Evolutionary conservation across 495 filamentous ascomycete genomes (phyloP).

Genomic region (Mytilinidion resinicola): DNA sequence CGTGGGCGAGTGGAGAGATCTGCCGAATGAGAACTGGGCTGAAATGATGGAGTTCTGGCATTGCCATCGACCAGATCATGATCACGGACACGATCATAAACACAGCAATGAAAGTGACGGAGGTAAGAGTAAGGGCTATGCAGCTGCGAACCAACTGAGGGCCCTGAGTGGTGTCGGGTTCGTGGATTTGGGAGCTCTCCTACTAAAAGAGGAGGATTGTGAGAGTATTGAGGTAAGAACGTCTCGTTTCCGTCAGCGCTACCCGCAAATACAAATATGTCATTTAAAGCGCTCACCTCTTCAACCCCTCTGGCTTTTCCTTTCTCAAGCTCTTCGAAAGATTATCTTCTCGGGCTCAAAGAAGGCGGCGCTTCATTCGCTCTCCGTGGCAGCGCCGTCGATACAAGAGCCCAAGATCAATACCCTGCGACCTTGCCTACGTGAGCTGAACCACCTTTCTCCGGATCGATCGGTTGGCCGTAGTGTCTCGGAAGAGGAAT

Average conservation of each 20-base stretch:
- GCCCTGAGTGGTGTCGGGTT: conserved; percentile 62
- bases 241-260: neutral
- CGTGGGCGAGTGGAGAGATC: conserved; percentile 75
- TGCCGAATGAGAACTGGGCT: conserved; percentile 95
- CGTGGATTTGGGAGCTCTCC: conserved; percentile 70
- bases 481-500: conserved; percentile 3
- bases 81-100: conserved; percentile 34
- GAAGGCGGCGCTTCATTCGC: conserved; percentile 67
- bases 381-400: conserved; percentile 63
- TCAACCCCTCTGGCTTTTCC: neutral
- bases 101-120: conserved; percentile 39
- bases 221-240: conserved; percentile 54
- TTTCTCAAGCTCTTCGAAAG: neutral
- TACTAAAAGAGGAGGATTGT: conserved; percentile 62
- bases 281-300: neutral
- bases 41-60: conserved; percentile 99
- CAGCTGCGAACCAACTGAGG: conserved; percentile 60
- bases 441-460: conserved; percentile 11
- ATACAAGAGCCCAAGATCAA: conserved; percentile 89
- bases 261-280: neutral
- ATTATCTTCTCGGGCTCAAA: conserved; percentile 57
- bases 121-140: conserved; percentile 59
- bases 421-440: conserved; percentile 13
- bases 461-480: conserved; percentile 13
- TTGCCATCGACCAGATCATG: conserved; percentile 71